Evolutionary conservation across 805 yeast species (phyloP), one percentile per base, ranked within the genome.

Genomic region (Sugiyamaella boreocaroliniensis): DNA sequence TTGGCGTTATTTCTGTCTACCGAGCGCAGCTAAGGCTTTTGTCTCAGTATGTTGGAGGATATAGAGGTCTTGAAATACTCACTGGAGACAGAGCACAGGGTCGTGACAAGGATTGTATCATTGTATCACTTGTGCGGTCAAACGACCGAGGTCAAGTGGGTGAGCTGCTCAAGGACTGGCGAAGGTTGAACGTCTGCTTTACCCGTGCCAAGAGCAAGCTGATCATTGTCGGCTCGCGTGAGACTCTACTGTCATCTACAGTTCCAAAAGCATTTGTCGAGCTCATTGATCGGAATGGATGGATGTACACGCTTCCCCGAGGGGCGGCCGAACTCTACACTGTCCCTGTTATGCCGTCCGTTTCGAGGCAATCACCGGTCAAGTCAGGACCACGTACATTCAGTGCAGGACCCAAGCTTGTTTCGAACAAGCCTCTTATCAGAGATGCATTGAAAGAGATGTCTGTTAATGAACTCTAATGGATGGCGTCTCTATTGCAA

Each of bases 11-110:
- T 82, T 83, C 98, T 0, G 80, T 89, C 50, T 92, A 93, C 67
- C 74, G 95, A 40, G 88, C 90, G 0, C 99, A 93, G 64, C 68
- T 89, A 32, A 64, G 76, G 32, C 64, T 76, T n/a, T 68, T 85
- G 43, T 61, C 54, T 42, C 64, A 57, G 14, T 68, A 20, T 65
- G 71, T 8, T 77, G 73, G 0, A 68, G 18, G 40, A 4, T 14
- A 32, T 14, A 29, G 20, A 22, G 56, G 51, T 5, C 47, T 93
- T 29, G 98, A 93, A 59, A 76, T 87, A 32, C 72, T 92, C 52
- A 93, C 99, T 0, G 98, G 97, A 0, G 99, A 93, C 68, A 88
- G 85, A 63, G 92, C 86, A 62, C 99, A 93, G 69, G 99, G 99
- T 0, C 76, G 97, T 52, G 99, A 93, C 68, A 93, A 92, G 62